phyloP scores from a whole-genome alignment of 306 rosid genomes.

The Cyclanthera cordifolia region DNA sequence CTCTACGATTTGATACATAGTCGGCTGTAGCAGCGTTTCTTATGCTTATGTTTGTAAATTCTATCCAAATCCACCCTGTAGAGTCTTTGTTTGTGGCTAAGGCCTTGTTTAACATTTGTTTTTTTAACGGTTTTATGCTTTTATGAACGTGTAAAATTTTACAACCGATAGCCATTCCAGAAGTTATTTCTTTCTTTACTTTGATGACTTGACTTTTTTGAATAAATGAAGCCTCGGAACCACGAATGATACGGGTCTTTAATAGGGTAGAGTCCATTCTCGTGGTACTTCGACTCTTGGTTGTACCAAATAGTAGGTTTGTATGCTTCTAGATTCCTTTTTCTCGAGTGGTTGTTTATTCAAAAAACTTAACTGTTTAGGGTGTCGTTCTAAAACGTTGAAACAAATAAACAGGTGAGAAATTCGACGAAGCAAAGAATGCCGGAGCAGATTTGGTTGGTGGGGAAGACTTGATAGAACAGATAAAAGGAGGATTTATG shows the following conservation, averaged over 20 bases:
- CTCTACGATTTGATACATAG: not conserved
- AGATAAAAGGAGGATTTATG: constrained; percentile 93
- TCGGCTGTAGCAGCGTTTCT: not conserved
- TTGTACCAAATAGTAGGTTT: not conserved
- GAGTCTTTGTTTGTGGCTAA: not conserved
- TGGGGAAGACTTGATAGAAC: constrained; percentile 97
- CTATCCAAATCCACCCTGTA: not conserved
- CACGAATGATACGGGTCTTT: not conserved
- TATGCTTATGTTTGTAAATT: not conserved
- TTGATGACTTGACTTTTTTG: not conserved
- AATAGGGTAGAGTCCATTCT: not conserved
- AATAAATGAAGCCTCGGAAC: not conserved
- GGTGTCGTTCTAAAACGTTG: no score
- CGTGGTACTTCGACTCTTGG: not conserved
- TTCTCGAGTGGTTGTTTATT: not conserved
- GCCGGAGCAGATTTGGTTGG: constrained; percentile 99
- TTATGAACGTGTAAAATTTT: not conserved
- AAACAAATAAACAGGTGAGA: constrained; percentile 52
- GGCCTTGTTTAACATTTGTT: not conserved
- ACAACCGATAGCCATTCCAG: not conserved
- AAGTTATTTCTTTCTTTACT: not conserved
- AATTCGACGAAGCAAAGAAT: constrained; percentile 82
- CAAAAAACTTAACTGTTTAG: not conserved
- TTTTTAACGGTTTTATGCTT: not conserved
- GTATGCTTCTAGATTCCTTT: not conserved